Evolutionary conservation across 73 alveolate genomes (phyloP).

Genomic region (Paraurostyla sp.): DNA sequence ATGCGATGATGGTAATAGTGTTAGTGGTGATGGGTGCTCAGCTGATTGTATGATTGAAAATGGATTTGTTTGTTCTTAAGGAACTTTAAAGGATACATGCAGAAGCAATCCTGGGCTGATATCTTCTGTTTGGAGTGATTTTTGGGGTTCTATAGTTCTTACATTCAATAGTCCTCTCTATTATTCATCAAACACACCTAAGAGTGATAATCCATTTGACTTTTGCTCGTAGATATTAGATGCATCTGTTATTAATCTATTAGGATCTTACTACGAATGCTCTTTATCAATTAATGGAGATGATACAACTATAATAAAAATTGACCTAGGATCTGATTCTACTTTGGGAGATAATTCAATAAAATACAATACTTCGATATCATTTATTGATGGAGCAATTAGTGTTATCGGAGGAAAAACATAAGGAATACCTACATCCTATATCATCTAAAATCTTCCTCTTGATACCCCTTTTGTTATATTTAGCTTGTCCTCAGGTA

Average conservation of each 20-base stretch:
- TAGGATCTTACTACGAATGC: conserved; percentile 35
- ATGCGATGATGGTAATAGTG: conserved; percentile 53
- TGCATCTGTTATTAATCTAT: background rate
- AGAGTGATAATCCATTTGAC: conserved; percentile 11
- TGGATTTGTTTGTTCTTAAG: conserved; percentile 19
- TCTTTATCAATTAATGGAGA: background rate
- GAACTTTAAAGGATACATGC: background rate
- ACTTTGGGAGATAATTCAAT: background rate
- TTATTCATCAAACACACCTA: background rate
- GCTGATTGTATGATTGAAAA: conserved; percentile 2
- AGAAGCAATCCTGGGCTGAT: conserved; percentile 20
- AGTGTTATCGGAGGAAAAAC: background rate
- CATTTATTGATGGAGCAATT: background rate
- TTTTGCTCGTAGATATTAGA: conserved; percentile 23
- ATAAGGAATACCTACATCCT: conserved; percentile 31
- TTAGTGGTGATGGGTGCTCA: conserved; percentile 40
- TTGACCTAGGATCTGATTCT: conserved; percentile 35
- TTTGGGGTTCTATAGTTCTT: conserved; percentile 37
- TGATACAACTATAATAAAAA: background rate
- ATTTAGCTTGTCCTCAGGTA: conserved; percentile 14
- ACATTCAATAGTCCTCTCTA: background rate
- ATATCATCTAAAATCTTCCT: background rate
- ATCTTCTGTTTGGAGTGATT: conserved; percentile 24
- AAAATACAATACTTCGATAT: background rate
- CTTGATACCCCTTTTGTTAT: conserved; percentile 27